A percentile compares a stretch with the other conserved stretches of the same genome.
phyloP scores from a whole-genome alignment of 345 rosid genomes.

The Aethionema arabicum region DNA sequence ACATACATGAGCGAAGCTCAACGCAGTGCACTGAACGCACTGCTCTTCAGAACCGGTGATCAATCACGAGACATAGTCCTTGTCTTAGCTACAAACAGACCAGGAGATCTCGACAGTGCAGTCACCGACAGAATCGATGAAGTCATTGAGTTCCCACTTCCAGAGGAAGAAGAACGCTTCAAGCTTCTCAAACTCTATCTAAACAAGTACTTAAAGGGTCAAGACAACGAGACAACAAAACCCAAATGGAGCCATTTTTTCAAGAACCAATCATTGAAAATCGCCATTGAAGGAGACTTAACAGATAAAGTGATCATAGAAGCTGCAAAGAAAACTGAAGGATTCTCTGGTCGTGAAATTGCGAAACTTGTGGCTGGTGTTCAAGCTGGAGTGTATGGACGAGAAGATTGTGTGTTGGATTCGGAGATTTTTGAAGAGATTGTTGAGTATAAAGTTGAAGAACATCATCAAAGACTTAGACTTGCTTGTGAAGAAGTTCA shows the following conservation, averaged over 20 bases:
- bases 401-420: slow-evolving; percentile 67
- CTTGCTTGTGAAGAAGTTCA: slow-evolving; percentile 45
- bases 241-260: slow-evolving; percentile 45
- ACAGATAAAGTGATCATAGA: slow-evolving; percentile 63
- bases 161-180: slow-evolving; percentile 80
- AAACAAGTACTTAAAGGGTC: slow-evolving; percentile 54
- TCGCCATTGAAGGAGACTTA: slow-evolving; percentile 52
- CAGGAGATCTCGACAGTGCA: slow-evolving; percentile 94
- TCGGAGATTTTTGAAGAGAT: slow-evolving; percentile 68
- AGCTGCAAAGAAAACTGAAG: slow-evolving; percentile 82
- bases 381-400: slow-evolving; percentile 86
- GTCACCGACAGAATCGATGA: slow-evolving; percentile 86
- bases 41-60: slow-evolving; percentile 92
- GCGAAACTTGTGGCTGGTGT: slow-evolving; percentile 90
- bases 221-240: slow-evolving; percentile 34
- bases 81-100: slow-evolving; percentile 86
- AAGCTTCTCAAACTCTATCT: slow-evolving; percentile 73
- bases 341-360: slow-evolving; percentile 94
- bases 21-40: slow-evolving; percentile 87
- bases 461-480: slow-evolving; percentile 75
- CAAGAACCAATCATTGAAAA: slow-evolving; percentile 61
- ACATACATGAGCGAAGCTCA: slow-evolving; percentile 90
- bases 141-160: slow-evolving; percentile 87
- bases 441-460: slow-evolving; percentile 74
- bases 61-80: slow-evolving; percentile 91